Conservation (phyloP, 1,284 basidiomycete species). For the Athelia psychrophila region DNA sequence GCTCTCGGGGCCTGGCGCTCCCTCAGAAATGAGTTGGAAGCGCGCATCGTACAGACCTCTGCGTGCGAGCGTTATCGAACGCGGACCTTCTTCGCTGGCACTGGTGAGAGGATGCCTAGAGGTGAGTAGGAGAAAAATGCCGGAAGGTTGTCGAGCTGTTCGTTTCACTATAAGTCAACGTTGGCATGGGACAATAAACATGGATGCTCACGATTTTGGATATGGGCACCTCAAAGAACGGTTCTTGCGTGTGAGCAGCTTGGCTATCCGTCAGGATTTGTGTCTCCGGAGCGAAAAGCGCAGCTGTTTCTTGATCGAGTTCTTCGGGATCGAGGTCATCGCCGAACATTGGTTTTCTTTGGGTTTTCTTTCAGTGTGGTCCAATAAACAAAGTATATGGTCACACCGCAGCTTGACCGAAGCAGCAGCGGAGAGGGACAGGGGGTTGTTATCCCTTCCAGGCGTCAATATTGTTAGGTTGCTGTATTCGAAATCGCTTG, state of each 20-base stretch:
- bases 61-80: slow-evolving; percentile 52
- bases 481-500: too few relatives aligned
- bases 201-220: slow-evolving; percentile 26
- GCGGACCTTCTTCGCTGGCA: slow-evolving; percentile 10
- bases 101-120: slow-evolving; percentile 37
- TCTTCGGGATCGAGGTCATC: slow-evolving; percentile 9
- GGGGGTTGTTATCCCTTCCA: too few relatives aligned
- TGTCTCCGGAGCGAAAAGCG: too few relatives aligned
- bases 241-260: slow-evolving; percentile 8
- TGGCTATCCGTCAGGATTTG: neutral
- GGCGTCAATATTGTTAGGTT: too few relatives aligned
- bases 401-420: too few relatives aligned
- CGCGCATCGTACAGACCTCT: slow-evolving; percentile 93
- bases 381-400: too few relatives aligned
- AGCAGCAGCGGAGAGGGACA: too few relatives aligned
- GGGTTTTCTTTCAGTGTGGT: too few relatives aligned
- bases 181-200: slow-evolving; percentile 15
- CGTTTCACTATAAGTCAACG: slow-evolving; percentile 12
- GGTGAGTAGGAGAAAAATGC: slow-evolving; percentile 63
- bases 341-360: neutral
- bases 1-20: too few relatives aligned
- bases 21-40: slow-evolving; percentile 81
- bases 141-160: slow-evolving; percentile 53
- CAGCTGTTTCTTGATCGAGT: slow-evolving; percentile 10
- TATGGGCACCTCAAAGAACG: slow-evolving; percentile 30